Percentiles rank a stretch among this genome's conserved stretches.
These are phyloP conservation scores for Lipomyces lipofer DNA, from an alignment of 805 yeast species.

Conservation along the genomic window DNA sequence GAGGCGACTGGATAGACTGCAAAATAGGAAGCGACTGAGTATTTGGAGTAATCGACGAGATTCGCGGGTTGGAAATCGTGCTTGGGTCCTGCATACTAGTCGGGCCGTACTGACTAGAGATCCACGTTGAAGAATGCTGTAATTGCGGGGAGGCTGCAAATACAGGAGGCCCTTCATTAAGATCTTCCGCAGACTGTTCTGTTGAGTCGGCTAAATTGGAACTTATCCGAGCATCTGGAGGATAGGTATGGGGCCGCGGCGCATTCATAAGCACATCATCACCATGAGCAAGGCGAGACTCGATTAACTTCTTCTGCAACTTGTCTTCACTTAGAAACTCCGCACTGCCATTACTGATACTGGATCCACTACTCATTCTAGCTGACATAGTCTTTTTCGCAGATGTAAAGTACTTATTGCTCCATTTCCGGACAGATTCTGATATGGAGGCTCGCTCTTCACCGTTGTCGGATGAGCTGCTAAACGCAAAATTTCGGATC, in stretches of 20 bases:
- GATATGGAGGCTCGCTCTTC: slow-evolving; percentile 21
- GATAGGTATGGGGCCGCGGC: slow-evolving; percentile 26
- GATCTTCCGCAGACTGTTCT: slow-evolving; percentile 21
- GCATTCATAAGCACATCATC: slow-evolving; percentile 23
- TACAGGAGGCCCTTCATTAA: slow-evolving; percentile 21
- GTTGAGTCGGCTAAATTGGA: slow-evolving; percentile 10
- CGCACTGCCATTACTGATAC: slow-evolving; percentile 18
- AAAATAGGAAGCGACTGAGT: slow-evolving; percentile 3
- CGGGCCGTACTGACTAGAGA: slow-evolving; percentile 15
- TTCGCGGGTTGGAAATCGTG: neutral
- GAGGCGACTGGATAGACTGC: slow-evolving; percentile 17
- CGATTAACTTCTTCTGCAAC: slow-evolving; percentile 26
- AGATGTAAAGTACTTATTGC: slow-evolving; percentile 24
- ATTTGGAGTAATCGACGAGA: neutral
- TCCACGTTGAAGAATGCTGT: neutral
- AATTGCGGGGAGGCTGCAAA: slow-evolving; percentile 5
- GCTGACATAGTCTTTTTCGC: slow-evolving; percentile 26
- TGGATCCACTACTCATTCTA: slow-evolving; percentile 4
- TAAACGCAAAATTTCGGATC: neutral
- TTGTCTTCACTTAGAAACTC: slow-evolving; percentile 11
- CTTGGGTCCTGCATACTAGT: slow-evolving; percentile 26
- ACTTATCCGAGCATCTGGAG: slow-evolving; percentile 10
- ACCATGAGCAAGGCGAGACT: slow-evolving; percentile 18
- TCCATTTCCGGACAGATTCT: slow-evolving; percentile 29
- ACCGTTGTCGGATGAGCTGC: neutral